These are phyloP conservation scores for Talaromyces sp. DNA, from an alignment of 2,329 filamentous ascomycete genomes.

Conservation along the genomic window DNA sequence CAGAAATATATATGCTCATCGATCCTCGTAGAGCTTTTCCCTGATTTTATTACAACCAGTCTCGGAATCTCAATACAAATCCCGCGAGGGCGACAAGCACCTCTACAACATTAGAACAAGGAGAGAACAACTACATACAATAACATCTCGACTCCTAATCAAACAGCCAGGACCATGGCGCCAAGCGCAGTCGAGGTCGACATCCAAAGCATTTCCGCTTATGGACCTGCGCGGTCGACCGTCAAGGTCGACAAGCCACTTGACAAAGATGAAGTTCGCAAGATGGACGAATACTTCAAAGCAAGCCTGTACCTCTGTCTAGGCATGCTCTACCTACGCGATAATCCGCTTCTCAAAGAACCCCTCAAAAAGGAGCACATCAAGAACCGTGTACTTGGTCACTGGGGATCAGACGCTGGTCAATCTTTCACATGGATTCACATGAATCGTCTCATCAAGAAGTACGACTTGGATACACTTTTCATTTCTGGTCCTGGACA, in stretches of 20 bases:
- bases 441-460: slow-evolving; percentile 78
- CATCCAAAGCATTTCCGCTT: slow-evolving; percentile 59
- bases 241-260: slow-evolving; percentile 58
- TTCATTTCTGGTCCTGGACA: slow-evolving; percentile 76
- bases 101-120: neutral
- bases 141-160: neutral
- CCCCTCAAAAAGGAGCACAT: slow-evolving; percentile 67
- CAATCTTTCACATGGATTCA: slow-evolving; percentile 80
- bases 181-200: slow-evolving; percentile 24
- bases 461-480: slow-evolving; percentile 68
- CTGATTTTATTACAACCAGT: neutral
- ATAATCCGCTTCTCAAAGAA: slow-evolving; percentile 69
- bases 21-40: neutral
- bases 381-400: slow-evolving; percentile 70
- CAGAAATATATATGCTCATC: neutral
- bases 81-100: neutral
- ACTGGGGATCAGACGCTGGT: slow-evolving; percentile 77
- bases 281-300: slow-evolving; percentile 70
- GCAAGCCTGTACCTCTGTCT: slow-evolving; percentile 71
- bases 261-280: slow-evolving; percentile 61
- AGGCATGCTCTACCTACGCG: slow-evolving; percentile 75
- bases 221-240: slow-evolving; percentile 63
- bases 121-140: neutral
- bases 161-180: neutral
- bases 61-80: neutral